Conservation (phyloP, 192 early-diverging fungal genomes). For the Blastocladiella britannica region DNA sequence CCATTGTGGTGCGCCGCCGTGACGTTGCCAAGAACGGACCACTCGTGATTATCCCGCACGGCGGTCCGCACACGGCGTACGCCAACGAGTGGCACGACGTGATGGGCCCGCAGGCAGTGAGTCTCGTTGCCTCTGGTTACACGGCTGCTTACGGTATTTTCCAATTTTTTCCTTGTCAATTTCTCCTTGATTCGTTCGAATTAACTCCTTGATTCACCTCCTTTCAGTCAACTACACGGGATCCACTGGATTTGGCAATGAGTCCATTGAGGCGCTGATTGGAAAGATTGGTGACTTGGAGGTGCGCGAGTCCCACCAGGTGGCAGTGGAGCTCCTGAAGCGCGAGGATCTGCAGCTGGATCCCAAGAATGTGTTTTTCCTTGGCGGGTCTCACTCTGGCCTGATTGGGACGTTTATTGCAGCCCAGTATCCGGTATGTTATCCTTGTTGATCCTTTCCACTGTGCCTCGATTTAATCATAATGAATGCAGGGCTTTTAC, state of each 20-base stretch:
- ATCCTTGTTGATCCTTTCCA: background rate
- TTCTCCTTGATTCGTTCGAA: background rate
- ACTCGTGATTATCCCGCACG: slow-evolving; percentile 54
- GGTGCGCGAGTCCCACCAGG: slow-evolving; percentile 36
- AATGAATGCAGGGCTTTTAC: slow-evolving; percentile 31
- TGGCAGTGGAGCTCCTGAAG: slow-evolving; percentile 6
- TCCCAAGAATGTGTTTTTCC: slow-evolving; percentile 20
- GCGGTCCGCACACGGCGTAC: slow-evolving; percentile 46
- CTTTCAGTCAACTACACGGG: slow-evolving; percentile 56
- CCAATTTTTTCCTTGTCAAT: slow-evolving; percentile 2
- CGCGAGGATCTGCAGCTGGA: slow-evolving; percentile 18
- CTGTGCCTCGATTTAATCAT: slow-evolving; percentile 6
- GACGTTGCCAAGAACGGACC: slow-evolving; percentile 11
- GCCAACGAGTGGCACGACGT: slow-evolving; percentile 27
- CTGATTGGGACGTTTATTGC: slow-evolving; percentile 39
- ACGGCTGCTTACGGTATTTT: slow-evolving; percentile 14
- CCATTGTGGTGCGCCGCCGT: slow-evolving; percentile 12
- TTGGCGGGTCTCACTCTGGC: slow-evolving; percentile 59
- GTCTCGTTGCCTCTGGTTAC: slow-evolving; percentile 31
- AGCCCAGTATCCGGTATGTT: slow-evolving; percentile 15
- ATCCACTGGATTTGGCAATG: slow-evolving; percentile 56
- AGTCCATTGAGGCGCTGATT: slow-evolving; percentile 33
- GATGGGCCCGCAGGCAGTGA: slow-evolving; percentile 20
- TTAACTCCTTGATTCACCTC: background rate
- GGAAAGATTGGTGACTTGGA: slow-evolving; percentile 45